Percentiles rank a stretch among this genome's conserved stretches.
Evolutionary conservation across 495 filamentous ascomycete genomes (phyloP).

Genomic region (Neurospora intermedia): DNA sequence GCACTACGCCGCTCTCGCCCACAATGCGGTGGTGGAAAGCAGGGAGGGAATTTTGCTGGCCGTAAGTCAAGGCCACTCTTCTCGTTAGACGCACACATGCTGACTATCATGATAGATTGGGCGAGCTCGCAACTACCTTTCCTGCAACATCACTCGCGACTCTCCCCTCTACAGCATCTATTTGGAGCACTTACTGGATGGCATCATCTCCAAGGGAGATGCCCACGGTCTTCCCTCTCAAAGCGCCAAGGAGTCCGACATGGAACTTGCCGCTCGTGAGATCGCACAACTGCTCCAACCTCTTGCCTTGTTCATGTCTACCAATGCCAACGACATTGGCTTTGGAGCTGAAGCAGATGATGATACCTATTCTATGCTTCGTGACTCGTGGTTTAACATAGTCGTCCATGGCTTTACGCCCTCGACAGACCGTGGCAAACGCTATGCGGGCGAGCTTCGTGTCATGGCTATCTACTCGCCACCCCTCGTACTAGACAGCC

Average conservation of each 20-base stretch:
- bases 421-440: conserved; percentile 53
- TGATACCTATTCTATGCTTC: conserved; percentile 56
- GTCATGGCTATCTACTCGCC: conserved; percentile 76
- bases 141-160: conserved; percentile 50
- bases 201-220: conserved; percentile 84
- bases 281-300: conserved; percentile 77
- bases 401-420: conserved; percentile 84
- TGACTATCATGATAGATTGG: conserved; percentile 38
- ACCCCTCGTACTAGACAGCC: conserved; percentile 71
- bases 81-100: neutral
- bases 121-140: conserved; percentile 68
- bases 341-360: conserved; percentile 40
- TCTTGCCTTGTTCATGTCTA: conserved; percentile 62
- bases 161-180: conserved; percentile 71
- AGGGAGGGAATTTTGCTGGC: conserved; percentile 48
- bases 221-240: conserved; percentile 39
- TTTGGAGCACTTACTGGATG: conserved; percentile 70
- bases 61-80: conserved; percentile 39
- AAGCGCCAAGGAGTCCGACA: conserved; percentile 56
- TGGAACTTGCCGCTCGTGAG: conserved; percentile 69
- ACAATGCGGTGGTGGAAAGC: conserved; percentile 58
- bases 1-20: conserved; percentile 61
- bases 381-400: conserved; percentile 96
- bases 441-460: conserved; percentile 59
- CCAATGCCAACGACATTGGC: conserved; percentile 37